Conservation (phyloP, 345 rosid genomes). For the Lepidium didymum region DNA sequence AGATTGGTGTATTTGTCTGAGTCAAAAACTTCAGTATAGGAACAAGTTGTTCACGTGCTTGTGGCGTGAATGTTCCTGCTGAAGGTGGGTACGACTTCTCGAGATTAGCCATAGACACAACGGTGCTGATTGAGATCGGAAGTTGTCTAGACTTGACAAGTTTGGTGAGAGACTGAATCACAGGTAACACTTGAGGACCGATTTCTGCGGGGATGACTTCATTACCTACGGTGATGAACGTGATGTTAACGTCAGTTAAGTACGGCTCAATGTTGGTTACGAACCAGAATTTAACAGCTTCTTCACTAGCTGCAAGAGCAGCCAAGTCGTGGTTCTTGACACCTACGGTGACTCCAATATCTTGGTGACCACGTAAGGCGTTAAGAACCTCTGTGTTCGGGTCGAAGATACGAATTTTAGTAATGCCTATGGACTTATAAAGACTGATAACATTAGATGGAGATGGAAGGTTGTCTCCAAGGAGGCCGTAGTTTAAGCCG, state of each 20-base stretch:
- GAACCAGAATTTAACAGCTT: conserved; percentile 24
- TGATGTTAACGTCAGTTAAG: conserved; percentile 17
- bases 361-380: conserved; percentile 22
- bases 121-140: conserved; percentile 20
- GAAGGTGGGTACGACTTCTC: conserved; percentile 40
- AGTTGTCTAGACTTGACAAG: conserved; percentile 8
- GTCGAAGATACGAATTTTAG: conserved; percentile 29
- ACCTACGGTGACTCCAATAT: conserved; percentile 25
- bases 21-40: conserved; percentile 18
- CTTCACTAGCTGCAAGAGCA: conserved; percentile 10
- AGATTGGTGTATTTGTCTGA: conserved; percentile 6
- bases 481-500: conserved; percentile 39
- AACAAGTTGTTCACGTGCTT: background rate
- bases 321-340: conserved; percentile 26
- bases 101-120: background rate
- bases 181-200: conserved; percentile 8
- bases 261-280: conserved; percentile 20
- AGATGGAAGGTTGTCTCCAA: conserved; percentile 40
- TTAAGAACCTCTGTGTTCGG: conserved; percentile 23
- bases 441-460: conserved; percentile 30
- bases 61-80: conserved; percentile 1
- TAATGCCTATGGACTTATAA: conserved; percentile 18
- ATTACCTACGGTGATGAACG: conserved; percentile 32
- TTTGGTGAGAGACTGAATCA: conserved; percentile 17
- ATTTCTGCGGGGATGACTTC: conserved; percentile 30